Conservation (phyloP, 2,329 filamentous ascomycete genomes). For the Alternaria triticina region DNA sequence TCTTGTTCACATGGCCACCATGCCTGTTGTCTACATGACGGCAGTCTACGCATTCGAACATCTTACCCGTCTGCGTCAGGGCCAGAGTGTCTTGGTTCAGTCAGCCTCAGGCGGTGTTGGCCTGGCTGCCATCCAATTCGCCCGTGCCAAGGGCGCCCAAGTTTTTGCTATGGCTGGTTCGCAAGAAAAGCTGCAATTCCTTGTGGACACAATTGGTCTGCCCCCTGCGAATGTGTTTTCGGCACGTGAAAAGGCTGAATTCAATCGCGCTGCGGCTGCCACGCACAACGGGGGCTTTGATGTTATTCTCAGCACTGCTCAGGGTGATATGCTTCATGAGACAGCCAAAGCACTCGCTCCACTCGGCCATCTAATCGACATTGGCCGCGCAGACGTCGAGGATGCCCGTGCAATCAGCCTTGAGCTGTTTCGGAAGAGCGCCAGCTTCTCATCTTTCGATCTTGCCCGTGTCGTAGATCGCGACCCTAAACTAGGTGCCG, state of each 20-base stretch:
- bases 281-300: slow-evolving; percentile 38
- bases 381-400: slow-evolving; percentile 24
- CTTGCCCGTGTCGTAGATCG: slow-evolving; percentile 8
- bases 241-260: slow-evolving; percentile 11
- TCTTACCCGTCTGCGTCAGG: background rate
- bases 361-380: slow-evolving; percentile 45
- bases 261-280: background rate
- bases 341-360: slow-evolving; percentile 19
- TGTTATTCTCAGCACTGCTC: slow-evolving; percentile 35
- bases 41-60: slow-evolving; percentile 11
- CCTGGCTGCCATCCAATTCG: slow-evolving; percentile 28
- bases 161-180: slow-evolving; percentile 32
- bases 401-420: slow-evolving; percentile 12
- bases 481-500: slow-evolving; percentile 3
- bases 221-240: background rate
- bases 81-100: slow-evolving; percentile 20
- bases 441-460: slow-evolving; percentile 32
- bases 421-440: slow-evolving; percentile 25
- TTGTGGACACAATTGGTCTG: background rate
- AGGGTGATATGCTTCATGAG: background rate
- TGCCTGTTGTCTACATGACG: slow-evolving; percentile 9
- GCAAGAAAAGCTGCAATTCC: slow-evolving; percentile 18
- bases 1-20: slow-evolving; percentile 17
- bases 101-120: slow-evolving; percentile 24
- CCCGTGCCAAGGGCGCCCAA: slow-evolving; percentile 21